Conservation (phyloP, 2,329 filamentous ascomycete species). For the Ophioceras dolichostomum region DNA sequence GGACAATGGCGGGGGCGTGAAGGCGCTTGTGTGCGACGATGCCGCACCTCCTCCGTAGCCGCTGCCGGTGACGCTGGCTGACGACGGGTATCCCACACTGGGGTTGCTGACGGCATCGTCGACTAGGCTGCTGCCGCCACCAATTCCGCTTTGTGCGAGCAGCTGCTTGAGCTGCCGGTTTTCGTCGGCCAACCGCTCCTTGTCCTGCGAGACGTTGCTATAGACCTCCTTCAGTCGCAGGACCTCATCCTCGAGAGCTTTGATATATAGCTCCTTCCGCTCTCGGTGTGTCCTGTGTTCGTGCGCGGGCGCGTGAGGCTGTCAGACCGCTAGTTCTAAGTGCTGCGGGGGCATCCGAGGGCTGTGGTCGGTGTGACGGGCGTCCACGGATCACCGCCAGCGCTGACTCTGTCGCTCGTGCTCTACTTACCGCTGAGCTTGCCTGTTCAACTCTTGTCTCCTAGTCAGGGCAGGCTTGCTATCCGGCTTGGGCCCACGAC, state of each 20-base stretch:
- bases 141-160: slow-evolving; percentile 27
- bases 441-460: slow-evolving; percentile 85
- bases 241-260: slow-evolving; percentile 83
- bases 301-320: slow-evolving; percentile 7
- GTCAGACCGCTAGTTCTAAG: no score
- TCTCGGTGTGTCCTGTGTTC: slow-evolving; percentile 76
- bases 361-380: no score
- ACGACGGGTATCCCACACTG: slow-evolving; percentile 34
- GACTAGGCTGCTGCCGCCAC: slow-evolving; percentile 13
- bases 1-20: slow-evolving; percentile 29
- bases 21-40: slow-evolving; percentile 24
- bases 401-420: slow-evolving; percentile 34
- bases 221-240: slow-evolving; percentile 80
- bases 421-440: slow-evolving; percentile 58
- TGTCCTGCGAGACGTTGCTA: slow-evolving; percentile 60
- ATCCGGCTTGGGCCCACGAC: slow-evolving; percentile 89
- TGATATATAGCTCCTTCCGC: slow-evolving; percentile 93
- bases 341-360: no score
- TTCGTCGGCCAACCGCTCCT: slow-evolving; percentile 64
- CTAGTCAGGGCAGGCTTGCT: slow-evolving; percentile 88
- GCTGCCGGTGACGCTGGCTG: slow-evolving; percentile 44
- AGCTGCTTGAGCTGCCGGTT: slow-evolving; percentile 59
- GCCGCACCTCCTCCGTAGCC: slow-evolving; percentile 41
- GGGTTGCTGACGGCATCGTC: slow-evolving; percentile 34
- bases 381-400: no score